Percentiles rank a stretch among this genome's conserved stretches.
phyloP scores from a whole-genome alignment of 139 green algal species.

The Diplosphaera chodatii region DNA sequence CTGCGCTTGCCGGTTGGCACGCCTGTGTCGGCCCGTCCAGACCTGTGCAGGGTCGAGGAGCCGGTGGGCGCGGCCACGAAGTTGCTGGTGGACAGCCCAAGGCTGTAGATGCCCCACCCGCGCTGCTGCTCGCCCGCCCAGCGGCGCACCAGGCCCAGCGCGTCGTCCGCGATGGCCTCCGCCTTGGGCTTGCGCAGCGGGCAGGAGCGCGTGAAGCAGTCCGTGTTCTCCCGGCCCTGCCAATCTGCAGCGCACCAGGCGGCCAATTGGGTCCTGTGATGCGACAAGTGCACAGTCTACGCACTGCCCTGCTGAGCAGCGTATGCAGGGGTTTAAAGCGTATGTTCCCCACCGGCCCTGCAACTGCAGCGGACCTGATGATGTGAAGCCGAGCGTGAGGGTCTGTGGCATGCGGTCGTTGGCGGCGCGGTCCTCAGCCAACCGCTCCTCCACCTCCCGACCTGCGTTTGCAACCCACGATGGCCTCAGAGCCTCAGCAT shows the following conservation, averaged over 20 bases:
- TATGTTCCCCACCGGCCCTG: no score
- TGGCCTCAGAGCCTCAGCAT: no score
- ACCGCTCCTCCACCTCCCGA: slow-evolving; percentile 60
- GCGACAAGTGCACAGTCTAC: no score
- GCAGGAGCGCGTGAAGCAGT: slow-evolving; percentile 32
- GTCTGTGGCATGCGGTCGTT: slow-evolving; percentile 35
- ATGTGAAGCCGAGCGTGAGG: slow-evolving; percentile 30
- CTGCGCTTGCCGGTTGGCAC: no score
- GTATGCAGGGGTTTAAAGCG: no score
- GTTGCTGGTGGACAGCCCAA: slow-evolving; percentile 39
- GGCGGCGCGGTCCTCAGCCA: slow-evolving; percentile 42
- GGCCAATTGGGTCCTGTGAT: no score
- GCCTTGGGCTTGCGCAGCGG: slow-evolving; percentile 26
- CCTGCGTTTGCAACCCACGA: no score
- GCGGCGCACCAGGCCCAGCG: slow-evolving; percentile 37
- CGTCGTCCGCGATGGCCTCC: slow-evolving; percentile 48
- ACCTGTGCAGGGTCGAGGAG: slow-evolving; percentile 33
- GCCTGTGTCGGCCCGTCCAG: no score
- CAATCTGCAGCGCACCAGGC: no score
- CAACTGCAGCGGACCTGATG: background rate
- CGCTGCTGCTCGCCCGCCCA: slow-evolving; percentile 16
- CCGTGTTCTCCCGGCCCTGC: slow-evolving; percentile 4
- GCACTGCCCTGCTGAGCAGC: no score
- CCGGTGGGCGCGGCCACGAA: slow-evolving; percentile 44
- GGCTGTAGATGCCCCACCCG: slow-evolving; percentile 36